Evolutionary conservation across 83 land plant species (phyloP).

Genomic region (Picea abies): DNA sequence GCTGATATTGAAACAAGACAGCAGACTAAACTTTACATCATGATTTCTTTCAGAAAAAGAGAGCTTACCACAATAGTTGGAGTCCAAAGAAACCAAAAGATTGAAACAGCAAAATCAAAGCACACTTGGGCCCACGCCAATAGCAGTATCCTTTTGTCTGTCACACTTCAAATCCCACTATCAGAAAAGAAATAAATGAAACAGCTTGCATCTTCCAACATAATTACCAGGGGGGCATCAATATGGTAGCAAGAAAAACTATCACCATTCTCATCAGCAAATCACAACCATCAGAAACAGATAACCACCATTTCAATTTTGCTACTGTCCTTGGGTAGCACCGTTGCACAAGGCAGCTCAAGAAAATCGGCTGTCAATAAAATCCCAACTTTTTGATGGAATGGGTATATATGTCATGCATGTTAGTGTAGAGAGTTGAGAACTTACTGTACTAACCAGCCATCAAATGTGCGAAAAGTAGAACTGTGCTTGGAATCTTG

Average conservation of each 20-base stretch:
- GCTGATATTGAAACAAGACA: background rate
- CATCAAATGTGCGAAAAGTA: too few species aligned
- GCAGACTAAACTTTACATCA: background rate
- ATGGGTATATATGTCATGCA: background rate
- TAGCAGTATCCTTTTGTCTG: slow-evolving; percentile 72
- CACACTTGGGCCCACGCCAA: slow-evolving; percentile 66
- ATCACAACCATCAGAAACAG: background rate
- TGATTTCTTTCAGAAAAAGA: background rate
- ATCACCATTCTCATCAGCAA: background rate
- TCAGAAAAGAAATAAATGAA: slow-evolving; percentile 15
- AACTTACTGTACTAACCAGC: slow-evolving; percentile 1
- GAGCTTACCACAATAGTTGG: slow-evolving; percentile 54
- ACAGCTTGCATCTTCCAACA: background rate
- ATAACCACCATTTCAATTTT: background rate
- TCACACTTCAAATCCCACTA: background rate
- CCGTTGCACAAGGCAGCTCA: background rate
- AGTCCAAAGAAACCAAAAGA: slow-evolving; percentile 76
- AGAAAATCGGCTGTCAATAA: background rate
- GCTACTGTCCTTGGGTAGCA: background rate
- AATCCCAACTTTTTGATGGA: background rate
- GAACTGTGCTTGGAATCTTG: too few species aligned
- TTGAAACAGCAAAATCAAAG: slow-evolving; percentile 54
- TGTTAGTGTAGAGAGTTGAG: background rate
- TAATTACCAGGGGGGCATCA: background rate
- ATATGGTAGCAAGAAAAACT: background rate